phyloP scores from a whole-genome alignment of 164 flowering plant species.

The Chimonanthus praecox region DNA sequence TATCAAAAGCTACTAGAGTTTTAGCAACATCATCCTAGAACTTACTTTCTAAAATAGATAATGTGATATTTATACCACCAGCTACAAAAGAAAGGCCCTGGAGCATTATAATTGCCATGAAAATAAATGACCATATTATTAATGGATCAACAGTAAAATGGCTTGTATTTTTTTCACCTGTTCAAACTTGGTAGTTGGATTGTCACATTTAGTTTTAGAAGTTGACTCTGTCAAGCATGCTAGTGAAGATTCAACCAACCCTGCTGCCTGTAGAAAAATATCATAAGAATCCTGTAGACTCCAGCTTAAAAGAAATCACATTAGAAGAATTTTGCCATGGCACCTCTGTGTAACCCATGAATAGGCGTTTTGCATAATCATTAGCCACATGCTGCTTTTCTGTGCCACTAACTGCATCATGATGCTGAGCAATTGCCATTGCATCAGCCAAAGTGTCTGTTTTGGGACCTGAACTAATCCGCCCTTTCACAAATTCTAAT shows the following conservation, averaged over 20 bases:
- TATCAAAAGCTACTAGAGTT: no score
- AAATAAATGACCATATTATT: not conserved
- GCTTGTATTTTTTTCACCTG: slow-evolving; percentile 42
- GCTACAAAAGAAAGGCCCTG: not conserved
- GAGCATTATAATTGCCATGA: not conserved
- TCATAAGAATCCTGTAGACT: not conserved
- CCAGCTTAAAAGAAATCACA: not conserved
- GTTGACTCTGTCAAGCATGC: slow-evolving; percentile 43
- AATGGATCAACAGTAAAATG: slow-evolving; percentile 4
- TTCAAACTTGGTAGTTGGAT: slow-evolving; percentile 42
- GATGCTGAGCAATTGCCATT: slow-evolving; percentile 94
- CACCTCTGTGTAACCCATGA: slow-evolving; percentile 80
- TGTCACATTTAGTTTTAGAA: slow-evolving; percentile 25
- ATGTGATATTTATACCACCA: not conserved
- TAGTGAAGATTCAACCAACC: slow-evolving; percentile 65
- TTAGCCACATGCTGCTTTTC: slow-evolving; percentile 89
- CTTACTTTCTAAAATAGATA: not conserved
- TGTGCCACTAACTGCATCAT: slow-evolving; percentile 96
- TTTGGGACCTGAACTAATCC: slow-evolving; percentile 48
- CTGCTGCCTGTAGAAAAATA: slow-evolving; percentile 54
- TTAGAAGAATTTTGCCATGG: not conserved
- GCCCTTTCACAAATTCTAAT: slow-evolving; percentile 72
- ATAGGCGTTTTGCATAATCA: slow-evolving; percentile 84
- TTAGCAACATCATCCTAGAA: no score
- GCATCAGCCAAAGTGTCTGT: slow-evolving; percentile 83